Conservation (phyloP, 805 yeast genomes). For the Scheffersomyces coipomensis region DNA sequence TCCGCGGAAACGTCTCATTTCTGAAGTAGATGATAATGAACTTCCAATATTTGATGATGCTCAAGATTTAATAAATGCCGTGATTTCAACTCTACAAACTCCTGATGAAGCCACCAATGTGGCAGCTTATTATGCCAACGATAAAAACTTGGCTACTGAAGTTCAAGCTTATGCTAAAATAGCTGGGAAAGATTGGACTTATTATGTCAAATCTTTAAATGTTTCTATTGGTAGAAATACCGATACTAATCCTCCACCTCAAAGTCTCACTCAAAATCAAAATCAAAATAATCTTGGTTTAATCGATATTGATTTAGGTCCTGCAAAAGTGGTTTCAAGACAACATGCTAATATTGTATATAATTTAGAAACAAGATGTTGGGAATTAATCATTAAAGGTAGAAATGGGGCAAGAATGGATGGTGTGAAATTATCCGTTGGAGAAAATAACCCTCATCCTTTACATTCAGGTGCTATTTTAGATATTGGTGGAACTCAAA, state of each 20-base stretch:
- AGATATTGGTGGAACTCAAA: conserved; percentile 96
- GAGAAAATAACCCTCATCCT: conserved; percentile 49
- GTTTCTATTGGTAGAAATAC: conserved; percentile 89
- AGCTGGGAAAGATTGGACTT: conserved; percentile 93
- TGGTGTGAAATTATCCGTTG: conserved; percentile 55
- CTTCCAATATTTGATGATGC: conserved; percentile 53
- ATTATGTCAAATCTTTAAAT: conserved; percentile 75
- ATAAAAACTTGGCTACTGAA: conserved; percentile 63
- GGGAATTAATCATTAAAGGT: conserved; percentile 86
- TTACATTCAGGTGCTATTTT: conserved; percentile 85
- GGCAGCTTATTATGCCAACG: conserved; percentile 70
- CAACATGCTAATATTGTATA: conserved; percentile 84
- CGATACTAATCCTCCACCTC: conserved; percentile 15
- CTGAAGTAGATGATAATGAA: conserved; percentile 20
- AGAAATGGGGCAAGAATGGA: conserved; percentile 94
- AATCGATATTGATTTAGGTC: conserved; percentile 89
- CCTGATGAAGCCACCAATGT: conserved; percentile 80
- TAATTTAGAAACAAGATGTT: conserved; percentile 67
- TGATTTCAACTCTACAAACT: conserved; percentile 63
- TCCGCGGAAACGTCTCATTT: conserved; percentile 26
- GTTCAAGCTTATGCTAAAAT: conserved; percentile 98
- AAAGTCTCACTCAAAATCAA: background rate
- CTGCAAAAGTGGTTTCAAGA: conserved; percentile 94
- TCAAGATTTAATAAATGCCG: conserved; percentile 66
- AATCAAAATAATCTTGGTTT: conserved; percentile 4